Evolutionary conservation across 441 rosid species (phyloP), one percentile per base, ranked within the genome.

Genomic region (Rhodomyrtus psidioides): DNA sequence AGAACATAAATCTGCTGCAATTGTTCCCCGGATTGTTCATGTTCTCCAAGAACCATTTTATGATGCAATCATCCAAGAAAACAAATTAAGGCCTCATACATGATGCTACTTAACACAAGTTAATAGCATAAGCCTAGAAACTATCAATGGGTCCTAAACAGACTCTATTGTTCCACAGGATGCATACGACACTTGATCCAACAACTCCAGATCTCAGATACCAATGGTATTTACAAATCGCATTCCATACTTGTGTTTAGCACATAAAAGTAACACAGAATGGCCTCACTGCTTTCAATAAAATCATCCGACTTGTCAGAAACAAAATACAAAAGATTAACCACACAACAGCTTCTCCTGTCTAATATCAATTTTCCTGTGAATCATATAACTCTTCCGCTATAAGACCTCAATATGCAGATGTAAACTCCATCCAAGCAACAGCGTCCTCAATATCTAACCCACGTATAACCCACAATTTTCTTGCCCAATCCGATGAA

Each of bases 401-500:
- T 30, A 17, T 6, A 34, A 65, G 44, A 65, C 46, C 24, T 30
- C 46, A 34, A 30, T 7, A 65, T 6, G 12, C 76, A 30, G 46
- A 65, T 30, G 24, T 65, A 30, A 65, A 30, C 26, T 5, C 44
- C 17, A 30, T 30, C 75, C 75, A 62, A 62, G 46, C 75, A 62
- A 17, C 75, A 62, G 75, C 76, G 17, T 65, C 76, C 46, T 24
- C 76, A 30, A 65, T 9, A 65, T 30, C 46, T 12, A 19, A 82
- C 85, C 42, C 46, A 58, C 21, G 12, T 14, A 42, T 14, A 74
- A 58, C 54, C 42, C 23, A 17, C 19, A 17, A 26, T 82, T 82
- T 87, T 91, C 97, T 94, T 90, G 89, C 27, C 89, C 88, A 70
- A 94, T 87, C 49, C 91, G 92, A 88, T 87, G 87, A 44, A 94